Base-by-base conservation (phyloP, 352 stramenopile genomes). In the Aphanomyces invadans region DNA sequence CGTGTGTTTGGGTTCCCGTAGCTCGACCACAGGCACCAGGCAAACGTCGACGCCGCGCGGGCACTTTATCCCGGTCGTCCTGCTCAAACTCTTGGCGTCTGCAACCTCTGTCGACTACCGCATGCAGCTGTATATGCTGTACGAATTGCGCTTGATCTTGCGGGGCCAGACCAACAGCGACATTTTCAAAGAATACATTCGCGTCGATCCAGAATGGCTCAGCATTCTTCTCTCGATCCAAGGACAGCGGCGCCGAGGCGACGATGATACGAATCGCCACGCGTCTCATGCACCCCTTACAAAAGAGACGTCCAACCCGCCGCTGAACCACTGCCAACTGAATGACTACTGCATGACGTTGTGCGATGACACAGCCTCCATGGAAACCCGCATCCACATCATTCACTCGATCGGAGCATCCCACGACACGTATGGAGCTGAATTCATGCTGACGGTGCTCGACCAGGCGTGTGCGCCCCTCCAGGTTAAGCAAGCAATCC, bases 381-480 rank as follows among this genome's bases (percentile, higher is more conserved):
- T 77, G 4, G 79, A 68, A 17, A 49, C 74, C 11, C 87, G 80
- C 31, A 52, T 92, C 21, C 74, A 89, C 55, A 83, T 79, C 28
- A 72, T 92, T 39, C 65, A 80, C 57, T 55, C 71, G 9, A 88
- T 94, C 57, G 73, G 74, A 7, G 49, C 71, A 25, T 65, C 70
- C 10, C 55, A 65, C 19, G 80, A 89, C 52, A 26, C 71, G 29
- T 68, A 68, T 25, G 80, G 76, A 0, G 87, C 75, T 45, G 77
- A 88, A 56, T 87, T 85, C 53, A 70, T 81, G 19, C 29, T 94
- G 1, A 81, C 75, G 48, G 44, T 89, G 28, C 73, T 90, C 31
- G 73, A 89, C 25, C 78, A 70, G 49, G 70, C 70, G 21, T 69
- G 72, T 23, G 73, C 85, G 49, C 76, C 69, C 10, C 55, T 71